A percentile compares a stretch with the other conserved stretches of the same genome.
phyloP scores from a whole-genome alignment of 2,329 filamentous ascomycete species.

The Stagonosporopsis cucurbitacearum region DNA sequence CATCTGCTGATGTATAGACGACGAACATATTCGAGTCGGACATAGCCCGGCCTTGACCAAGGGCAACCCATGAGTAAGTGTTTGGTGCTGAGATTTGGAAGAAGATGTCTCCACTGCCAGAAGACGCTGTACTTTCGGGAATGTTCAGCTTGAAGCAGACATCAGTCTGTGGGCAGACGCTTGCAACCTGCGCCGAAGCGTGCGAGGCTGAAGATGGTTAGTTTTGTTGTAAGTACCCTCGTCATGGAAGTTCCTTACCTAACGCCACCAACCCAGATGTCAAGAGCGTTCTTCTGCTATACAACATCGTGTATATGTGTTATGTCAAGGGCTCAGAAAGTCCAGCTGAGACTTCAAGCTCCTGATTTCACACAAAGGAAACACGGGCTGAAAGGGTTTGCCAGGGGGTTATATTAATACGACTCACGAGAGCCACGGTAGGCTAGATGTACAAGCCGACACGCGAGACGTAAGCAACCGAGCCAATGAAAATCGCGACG shows the following conservation, averaged over 20 bases:
- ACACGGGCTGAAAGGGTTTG: conserved; percentile 11
- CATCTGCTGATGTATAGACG: conserved; percentile 60
- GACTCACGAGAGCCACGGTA: conserved; percentile 8
- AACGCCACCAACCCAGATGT: conserved; percentile 35
- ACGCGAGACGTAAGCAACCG: conserved; percentile 9
- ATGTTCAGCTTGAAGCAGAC: conserved; percentile 62
- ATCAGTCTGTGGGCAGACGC: conserved; percentile 34
- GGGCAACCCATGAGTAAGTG: conserved; percentile 60
- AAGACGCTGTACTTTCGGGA: conserved; percentile 58
- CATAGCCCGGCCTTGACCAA: conserved; percentile 65
- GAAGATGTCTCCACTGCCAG: conserved; percentile 62
- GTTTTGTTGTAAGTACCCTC: conserved; percentile 2
- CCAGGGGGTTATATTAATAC: conserved; percentile 15
- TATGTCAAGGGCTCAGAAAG: not conserved
- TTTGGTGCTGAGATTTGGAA: conserved; percentile 64
- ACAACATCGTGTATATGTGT: conserved; percentile 20
- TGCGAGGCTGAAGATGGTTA: conserved; percentile 34
- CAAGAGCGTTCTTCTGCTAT: conserved; percentile 18
- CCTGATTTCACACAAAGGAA: not conserved
- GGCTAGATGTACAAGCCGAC: conserved; percentile 1
- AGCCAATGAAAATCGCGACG: conserved; percentile 10
- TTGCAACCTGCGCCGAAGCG: conserved; percentile 42
- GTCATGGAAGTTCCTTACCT: conserved; percentile 23
- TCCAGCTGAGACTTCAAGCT: not conserved
- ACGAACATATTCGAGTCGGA: conserved; percentile 64